Conservation (phyloP, 495 filamentous ascomycete species). For the Astrocystis sublimbata region DNA sequence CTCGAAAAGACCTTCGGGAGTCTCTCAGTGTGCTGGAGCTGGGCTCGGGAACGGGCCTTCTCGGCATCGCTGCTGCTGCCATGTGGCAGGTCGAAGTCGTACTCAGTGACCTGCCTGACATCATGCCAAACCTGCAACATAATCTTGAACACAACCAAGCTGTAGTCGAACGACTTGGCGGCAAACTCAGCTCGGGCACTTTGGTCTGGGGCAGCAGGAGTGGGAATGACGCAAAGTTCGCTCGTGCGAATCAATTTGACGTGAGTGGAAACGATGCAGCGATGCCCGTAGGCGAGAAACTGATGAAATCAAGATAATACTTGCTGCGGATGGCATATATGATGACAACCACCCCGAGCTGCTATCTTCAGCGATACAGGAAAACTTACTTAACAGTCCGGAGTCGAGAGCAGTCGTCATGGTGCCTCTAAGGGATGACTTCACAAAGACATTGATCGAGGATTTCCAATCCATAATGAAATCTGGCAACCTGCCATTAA, state of each 20-base stretch:
- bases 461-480: conserved; percentile 32
- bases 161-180: conserved; percentile 37
- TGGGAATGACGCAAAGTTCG: conserved; percentile 36
- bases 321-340: conserved; percentile 49
- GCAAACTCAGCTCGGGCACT: conserved; percentile 35
- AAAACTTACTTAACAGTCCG: conserved; percentile 36
- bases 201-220: conserved; percentile 47
- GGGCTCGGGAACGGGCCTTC: conserved; percentile 64
- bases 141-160: conserved; percentile 42
- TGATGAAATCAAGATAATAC: conserved; percentile 37
- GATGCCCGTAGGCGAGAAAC: background rate
- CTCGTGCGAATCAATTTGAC: conserved; percentile 37
- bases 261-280: conserved; percentile 24
- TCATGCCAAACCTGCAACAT: conserved; percentile 45
- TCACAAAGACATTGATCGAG: conserved; percentile 36
- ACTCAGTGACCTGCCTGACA: conserved; percentile 49
- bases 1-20: conserved; percentile 11
- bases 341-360: conserved; percentile 50
- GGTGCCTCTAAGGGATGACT: conserved; percentile 46
- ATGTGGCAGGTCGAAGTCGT: conserved; percentile 43
- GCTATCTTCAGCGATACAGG: conserved; percentile 41
- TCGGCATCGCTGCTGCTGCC: conserved; percentile 54
- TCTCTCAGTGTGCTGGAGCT: conserved; percentile 54
- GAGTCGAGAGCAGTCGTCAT: conserved; percentile 45
- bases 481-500: conserved; percentile 25